Percentiles rank a stretch among this genome's conserved stretches.
Evolutionary conservation across 768 basidiomycete species (phyloP).

Genomic region (Leccinum incarnatum): DNA sequence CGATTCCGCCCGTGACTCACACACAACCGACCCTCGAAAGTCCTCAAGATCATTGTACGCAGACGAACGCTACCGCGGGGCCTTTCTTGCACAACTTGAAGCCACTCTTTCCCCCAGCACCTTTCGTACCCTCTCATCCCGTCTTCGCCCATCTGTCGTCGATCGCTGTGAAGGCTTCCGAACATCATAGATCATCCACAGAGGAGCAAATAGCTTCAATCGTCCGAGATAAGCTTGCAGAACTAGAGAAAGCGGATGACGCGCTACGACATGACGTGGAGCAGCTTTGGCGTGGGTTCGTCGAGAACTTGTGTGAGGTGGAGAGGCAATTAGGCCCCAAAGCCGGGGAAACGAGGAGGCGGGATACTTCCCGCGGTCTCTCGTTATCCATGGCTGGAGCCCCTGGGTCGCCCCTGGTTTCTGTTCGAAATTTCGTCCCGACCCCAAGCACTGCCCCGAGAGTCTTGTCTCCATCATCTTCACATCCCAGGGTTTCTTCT

Average conservation of each 20-base stretch:
- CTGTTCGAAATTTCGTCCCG: conserved; percentile 58
- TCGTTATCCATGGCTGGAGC: conserved; percentile 20
- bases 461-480: conserved; percentile 36
- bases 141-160: conserved; percentile 64
- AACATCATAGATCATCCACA: conserved; percentile 50
- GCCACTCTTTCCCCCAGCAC: conserved; percentile 69
- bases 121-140: conserved; percentile 73
- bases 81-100: conserved; percentile 52
- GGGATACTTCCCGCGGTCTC: conserved; percentile 23
- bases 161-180: conserved; percentile 53
- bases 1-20: conserved; percentile 21
- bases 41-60: conserved; percentile 27
- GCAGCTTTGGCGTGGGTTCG: conserved; percentile 58
- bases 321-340: conserved; percentile 37
- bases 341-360: conserved; percentile 13
- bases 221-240: conserved; percentile 50
- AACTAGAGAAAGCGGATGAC: conserved; percentile 55
- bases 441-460: conserved; percentile 36
- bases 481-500: conserved; percentile 49
- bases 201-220: conserved; percentile 57
- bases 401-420: conserved; percentile 35
- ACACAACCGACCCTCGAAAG: conserved; percentile 26
- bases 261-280: conserved; percentile 58
- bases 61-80: conserved; percentile 20
- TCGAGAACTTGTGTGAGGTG: conserved; percentile 43